These are phyloP conservation scores for Cladosporium sp. DNA, from an alignment of 2,329 filamentous ascomycete genomes.

Conservation along the genomic window DNA sequence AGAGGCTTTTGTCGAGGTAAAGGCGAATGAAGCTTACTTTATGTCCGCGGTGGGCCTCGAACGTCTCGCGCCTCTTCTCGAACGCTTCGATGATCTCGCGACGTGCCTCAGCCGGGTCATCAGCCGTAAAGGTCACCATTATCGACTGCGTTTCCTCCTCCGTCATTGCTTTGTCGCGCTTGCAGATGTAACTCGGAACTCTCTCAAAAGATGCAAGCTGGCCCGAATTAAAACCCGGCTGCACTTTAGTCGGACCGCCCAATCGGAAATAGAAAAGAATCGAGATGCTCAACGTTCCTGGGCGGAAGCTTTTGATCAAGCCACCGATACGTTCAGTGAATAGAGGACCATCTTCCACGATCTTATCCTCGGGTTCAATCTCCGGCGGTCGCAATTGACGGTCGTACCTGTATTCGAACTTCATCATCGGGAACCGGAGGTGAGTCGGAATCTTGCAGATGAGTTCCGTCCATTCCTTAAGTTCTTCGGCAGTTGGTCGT, in stretches of 20 bases:
- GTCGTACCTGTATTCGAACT: background rate
- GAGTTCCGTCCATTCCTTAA: no score
- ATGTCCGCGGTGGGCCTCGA: conserved; percentile 1
- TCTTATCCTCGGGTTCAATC: no score
- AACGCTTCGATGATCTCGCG: background rate
- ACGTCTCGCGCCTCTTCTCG: background rate
- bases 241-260: no score
- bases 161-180: background rate
- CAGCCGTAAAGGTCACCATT: background rate
- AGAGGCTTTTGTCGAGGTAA: background rate
- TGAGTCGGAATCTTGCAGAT: background rate
- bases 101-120: background rate
- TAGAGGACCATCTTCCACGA: no score
- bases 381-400: no score
- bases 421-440: background rate
- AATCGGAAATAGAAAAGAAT: no score
- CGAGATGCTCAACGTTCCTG: no score
- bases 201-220: no score
- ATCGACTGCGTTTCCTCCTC: background rate
- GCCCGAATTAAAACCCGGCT: no score
- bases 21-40: background rate
- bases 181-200: background rate
- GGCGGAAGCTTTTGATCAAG: no score
- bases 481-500: no score
- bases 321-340: no score